phyloP scores from a whole-genome alignment of 2,329 filamentous ascomycete genomes.

The Aplosporella prunicola region DNA sequence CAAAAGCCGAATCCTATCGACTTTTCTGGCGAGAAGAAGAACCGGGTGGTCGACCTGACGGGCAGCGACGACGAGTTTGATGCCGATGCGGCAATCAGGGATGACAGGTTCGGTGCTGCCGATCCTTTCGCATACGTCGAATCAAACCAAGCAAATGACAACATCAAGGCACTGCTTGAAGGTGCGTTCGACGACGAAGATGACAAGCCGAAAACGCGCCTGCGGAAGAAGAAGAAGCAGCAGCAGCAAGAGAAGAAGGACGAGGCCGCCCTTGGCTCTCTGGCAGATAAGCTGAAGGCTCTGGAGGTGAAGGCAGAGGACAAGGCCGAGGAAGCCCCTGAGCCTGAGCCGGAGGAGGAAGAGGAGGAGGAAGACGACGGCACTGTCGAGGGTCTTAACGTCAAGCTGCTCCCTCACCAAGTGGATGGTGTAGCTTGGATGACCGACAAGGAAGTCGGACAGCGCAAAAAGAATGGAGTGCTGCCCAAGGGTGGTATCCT shows the following conservation, averaged over 20 bases:
- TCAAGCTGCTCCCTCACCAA: constrained; percentile 87
- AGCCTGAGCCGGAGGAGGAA: constrained; percentile 31
- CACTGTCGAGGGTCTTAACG: constrained; percentile 68
- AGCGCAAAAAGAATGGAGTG: constrained; percentile 65
- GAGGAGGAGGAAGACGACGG: constrained; percentile 48
- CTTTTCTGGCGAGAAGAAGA: constrained; percentile 23
- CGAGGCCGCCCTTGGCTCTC: constrained; percentile 21
- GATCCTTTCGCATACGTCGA: constrained; percentile 58
- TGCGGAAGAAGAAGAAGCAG: constrained; percentile 35
- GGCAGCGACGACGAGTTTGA: constrained; percentile 37
- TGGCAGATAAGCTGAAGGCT: constrained; percentile 36
- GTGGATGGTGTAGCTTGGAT: constrained; percentile 93
- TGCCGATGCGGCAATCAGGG: constrained; percentile 36
- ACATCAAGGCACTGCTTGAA: constrained; percentile 74
- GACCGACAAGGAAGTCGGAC: constrained; percentile 80
- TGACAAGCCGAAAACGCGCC: constrained; percentile 36
- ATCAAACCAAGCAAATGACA: constrained; percentile 60
- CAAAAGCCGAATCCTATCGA: not conserved
- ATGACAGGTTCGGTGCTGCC: constrained; percentile 43
- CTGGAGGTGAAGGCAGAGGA: constrained; percentile 36
- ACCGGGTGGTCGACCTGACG: constrained; percentile 40
- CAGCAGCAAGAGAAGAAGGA: constrained; percentile 24
- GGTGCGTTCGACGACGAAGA: constrained; percentile 70
- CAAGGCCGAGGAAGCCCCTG: constrained; percentile 44
- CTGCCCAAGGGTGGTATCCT: constrained; percentile 89